phyloP scores from a whole-genome alignment of 805 yeast species.

The Candida xyloterini region DNA sequence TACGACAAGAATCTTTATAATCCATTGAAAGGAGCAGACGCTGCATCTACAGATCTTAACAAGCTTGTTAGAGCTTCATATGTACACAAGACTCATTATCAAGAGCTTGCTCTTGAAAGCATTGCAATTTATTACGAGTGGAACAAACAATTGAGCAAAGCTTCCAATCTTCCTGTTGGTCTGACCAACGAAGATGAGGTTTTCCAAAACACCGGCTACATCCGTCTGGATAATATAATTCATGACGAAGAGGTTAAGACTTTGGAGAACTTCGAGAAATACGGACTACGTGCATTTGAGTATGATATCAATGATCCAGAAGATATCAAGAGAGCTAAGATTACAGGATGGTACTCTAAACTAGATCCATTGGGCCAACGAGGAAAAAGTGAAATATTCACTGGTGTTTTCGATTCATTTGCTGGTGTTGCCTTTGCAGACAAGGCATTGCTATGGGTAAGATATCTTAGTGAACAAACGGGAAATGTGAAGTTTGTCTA shows the following conservation, averaged over 20 bases:
- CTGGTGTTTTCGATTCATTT: slow-evolving; percentile 28
- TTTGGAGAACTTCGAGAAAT: slow-evolving; percentile 18
- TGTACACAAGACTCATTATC: slow-evolving; percentile 31
- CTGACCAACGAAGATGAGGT: slow-evolving; percentile 3
- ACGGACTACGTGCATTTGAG: slow-evolving; percentile 27
- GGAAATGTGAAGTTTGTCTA: slow-evolving; percentile 34
- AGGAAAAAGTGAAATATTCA: slow-evolving; percentile 10
- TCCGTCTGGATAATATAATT: slow-evolving; percentile 25
- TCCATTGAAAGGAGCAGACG: slow-evolving; percentile 34
- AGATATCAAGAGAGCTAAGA: slow-evolving; percentile 31
- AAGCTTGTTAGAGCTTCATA: slow-evolving; percentile 35
- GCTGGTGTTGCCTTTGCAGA: slow-evolving; percentile 33
- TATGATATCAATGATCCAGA: slow-evolving; percentile 28
- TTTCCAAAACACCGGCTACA: slow-evolving; percentile 16
- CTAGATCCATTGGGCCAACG: slow-evolving; percentile 19
- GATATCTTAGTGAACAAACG: slow-evolving; percentile 21
- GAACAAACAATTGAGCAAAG: slow-evolving; percentile 6
- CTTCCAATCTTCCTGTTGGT: slow-evolving; percentile 1
- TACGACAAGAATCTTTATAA: slow-evolving; percentile 22
- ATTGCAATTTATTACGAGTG: slow-evolving; percentile 8
- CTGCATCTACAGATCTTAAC: slow-evolving; percentile 36
- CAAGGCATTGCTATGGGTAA: slow-evolving; percentile 29
- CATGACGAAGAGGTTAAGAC: slow-evolving; percentile 21
- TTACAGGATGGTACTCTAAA: slow-evolving; percentile 27
- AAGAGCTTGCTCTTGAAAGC: slow-evolving; percentile 20